Base-by-base conservation (phyloP, 148 eudicot species). In the Spergularia bocconei region DNA sequence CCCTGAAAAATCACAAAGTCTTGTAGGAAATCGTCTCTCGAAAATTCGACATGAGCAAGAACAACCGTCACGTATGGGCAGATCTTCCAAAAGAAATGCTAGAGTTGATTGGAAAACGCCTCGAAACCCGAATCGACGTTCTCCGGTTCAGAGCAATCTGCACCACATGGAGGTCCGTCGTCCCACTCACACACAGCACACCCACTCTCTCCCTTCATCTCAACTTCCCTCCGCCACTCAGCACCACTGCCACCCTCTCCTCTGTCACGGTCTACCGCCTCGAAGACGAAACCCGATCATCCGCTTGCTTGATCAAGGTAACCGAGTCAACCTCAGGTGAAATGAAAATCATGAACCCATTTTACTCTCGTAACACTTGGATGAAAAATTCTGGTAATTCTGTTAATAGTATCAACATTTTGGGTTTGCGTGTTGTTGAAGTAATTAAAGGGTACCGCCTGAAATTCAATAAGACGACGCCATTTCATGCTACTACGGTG, bases 101-200 rank as follows among this genome's bases (percentile, higher is more conserved):
- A 1, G 70, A 63, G 14, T 6, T 63, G 47, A 74, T 74, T 52
- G 77, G 69, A 17, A 20, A 74, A 11, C 16, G 58, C 6, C 70
- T 74, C 17, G 50, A 74, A 23, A 69, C 56, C 4, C 72, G 72
- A 0, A 13, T 69, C 4, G 47, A 63, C 6, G 50, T 63, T 2
- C 63, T 23, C 50, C 77, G 61, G 10, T 63, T 62, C 58, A 17
- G 62, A 74, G 48, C 77, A 10, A 41, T 74, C 9, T 74, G 77
- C 61, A 29, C 12, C 9, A 51, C 77, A 52, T 74, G 77, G 77
- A 63, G 77, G 60, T 63, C 70, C 7, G 70, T 66, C 13, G 16
- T 74, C 68, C 50, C 70, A 16, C 70, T 74, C 29, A 63, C 77
- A 17, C 51, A 14, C 58, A 53, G 16, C 58, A 69, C 0, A 14